Evolutionary conservation across 2,329 filamentous ascomycete species (phyloP), one percentile per base, ranked within the genome.

Genomic region (Pyrenochaeta sp.): DNA sequence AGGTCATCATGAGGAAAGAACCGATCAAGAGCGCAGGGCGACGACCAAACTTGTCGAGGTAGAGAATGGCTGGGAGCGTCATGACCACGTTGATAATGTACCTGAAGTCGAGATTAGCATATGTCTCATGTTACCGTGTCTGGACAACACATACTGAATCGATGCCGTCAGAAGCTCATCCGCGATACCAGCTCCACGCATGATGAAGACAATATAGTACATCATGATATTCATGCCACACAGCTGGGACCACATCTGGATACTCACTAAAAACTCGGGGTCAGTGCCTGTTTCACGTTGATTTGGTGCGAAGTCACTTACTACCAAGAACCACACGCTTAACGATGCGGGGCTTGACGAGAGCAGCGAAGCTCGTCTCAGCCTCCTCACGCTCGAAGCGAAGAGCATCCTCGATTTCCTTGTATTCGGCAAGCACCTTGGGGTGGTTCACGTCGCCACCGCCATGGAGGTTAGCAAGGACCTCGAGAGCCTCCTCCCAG

Each of bases 401-500:
- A 23, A 86, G 72, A 1, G 81, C 82, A 49, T 85, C 80, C 60
- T 84, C 78, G 40, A 86, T 85, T 55, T 89, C 87, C 51, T 83
- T 80, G 61, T 85, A 87, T 73, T 89, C 83, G 0, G 86, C 86
- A 0, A 88, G 75, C 3, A 90, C 87, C 60, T 83, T 83, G 11
- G 85, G 81, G 54, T 87, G 79, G 48, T 82, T 80, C 2, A 77
- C 54, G 51, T 88, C 80, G 2, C 86, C 86, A 0, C 75, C 71
- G 4, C 83, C 86, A 60, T 89, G 87, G 1, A 90, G 77, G 18
- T 77, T 68, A 0, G 85, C 86, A 3, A 78, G 73, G 7, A 81
- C 73, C 15, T 77, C 66, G 36, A 82, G 86, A 78, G 85, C 85
- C 66, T 90, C 84, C 23, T 90, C 87, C 81, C 87, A 89, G 1